Conservation (phyloP, 495 filamentous ascomycete genomes). For the Penicillium desertorum region DNA sequence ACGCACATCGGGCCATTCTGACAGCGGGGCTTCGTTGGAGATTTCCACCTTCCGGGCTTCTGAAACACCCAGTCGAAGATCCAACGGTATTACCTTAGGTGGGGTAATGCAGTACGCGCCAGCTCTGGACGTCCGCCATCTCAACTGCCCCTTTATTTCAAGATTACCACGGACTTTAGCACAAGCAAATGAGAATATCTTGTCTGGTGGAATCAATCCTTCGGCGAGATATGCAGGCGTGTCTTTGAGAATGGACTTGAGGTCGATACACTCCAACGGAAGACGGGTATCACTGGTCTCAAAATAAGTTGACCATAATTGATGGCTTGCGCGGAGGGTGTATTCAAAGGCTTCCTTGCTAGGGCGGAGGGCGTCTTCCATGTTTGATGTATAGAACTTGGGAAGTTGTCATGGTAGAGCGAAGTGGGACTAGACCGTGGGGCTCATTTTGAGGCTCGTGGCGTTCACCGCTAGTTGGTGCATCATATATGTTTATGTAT, state of each 20-base stretch:
- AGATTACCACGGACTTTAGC: neutral
- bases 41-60: slow-evolving; percentile 17
- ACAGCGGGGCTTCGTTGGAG: slow-evolving; percentile 22
- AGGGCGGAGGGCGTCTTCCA: neutral
- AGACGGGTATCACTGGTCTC: neutral
- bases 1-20: slow-evolving; percentile 26
- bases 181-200: neutral
- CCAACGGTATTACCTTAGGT: slow-evolving; percentile 19
- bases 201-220: neutral
- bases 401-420: neutral
- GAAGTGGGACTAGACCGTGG: neutral
- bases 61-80: slow-evolving; percentile 19
- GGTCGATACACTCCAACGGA: neutral
- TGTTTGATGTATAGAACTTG: neutral
- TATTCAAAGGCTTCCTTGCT: neutral
- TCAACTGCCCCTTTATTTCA: neutral
- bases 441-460: neutral
- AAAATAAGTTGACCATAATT: neutral
- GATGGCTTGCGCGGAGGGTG: neutral
- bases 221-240: neutral
- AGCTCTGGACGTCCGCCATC: neutral
- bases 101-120: neutral
- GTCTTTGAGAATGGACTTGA: neutral
- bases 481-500: too few species aligned
- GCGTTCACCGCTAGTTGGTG: neutral